Percentiles rank a stretch among this genome's conserved stretches.
These are phyloP conservation scores for Alloteropsis angusta DNA, from an alignment of 202 grass and related monocot species.

Conservation along the genomic window DNA sequence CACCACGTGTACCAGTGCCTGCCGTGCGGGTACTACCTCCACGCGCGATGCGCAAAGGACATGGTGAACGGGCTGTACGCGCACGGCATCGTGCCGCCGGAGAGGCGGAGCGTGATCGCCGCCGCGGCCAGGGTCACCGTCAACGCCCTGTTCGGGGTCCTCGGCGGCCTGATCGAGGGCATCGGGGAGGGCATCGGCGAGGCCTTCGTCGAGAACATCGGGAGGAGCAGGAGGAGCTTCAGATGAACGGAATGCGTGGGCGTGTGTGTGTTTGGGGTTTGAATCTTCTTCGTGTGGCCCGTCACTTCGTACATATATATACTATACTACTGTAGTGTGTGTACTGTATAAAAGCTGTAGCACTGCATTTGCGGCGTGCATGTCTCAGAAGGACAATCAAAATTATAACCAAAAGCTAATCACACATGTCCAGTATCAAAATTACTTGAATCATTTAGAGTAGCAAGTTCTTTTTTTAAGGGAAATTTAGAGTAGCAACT, in stretches of 20 bases:
- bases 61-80: conserved; percentile 73
- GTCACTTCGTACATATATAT: too few species aligned
- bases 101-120: conserved; percentile 37
- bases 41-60: conserved; percentile 75
- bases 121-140: conserved; percentile 42
- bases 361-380: too few species aligned
- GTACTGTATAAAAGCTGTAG: neutral
- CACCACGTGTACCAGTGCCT: conserved; percentile 52
- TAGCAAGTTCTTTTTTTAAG: too few species aligned
- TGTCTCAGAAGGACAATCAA: too few species aligned
- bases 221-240: conserved; percentile 43
- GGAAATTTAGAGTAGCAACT: too few species aligned
- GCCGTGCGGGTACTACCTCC: conserved; percentile 62
- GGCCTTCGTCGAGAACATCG: conserved; percentile 50
- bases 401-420: too few species aligned
- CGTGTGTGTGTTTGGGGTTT: neutral
- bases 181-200: conserved; percentile 93
- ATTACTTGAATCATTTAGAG: too few species aligned
- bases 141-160: conserved; percentile 48
- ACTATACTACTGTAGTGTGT: neutral
- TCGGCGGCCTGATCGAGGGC: conserved; percentile 69
- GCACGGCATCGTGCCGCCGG: conserved; percentile 50
- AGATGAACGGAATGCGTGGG: neutral
- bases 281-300: neutral
- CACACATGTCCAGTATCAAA: too few species aligned